phyloP scores from a whole-genome alignment of 768 basidiomycete genomes.

The Tylopilus balloui region DNA sequence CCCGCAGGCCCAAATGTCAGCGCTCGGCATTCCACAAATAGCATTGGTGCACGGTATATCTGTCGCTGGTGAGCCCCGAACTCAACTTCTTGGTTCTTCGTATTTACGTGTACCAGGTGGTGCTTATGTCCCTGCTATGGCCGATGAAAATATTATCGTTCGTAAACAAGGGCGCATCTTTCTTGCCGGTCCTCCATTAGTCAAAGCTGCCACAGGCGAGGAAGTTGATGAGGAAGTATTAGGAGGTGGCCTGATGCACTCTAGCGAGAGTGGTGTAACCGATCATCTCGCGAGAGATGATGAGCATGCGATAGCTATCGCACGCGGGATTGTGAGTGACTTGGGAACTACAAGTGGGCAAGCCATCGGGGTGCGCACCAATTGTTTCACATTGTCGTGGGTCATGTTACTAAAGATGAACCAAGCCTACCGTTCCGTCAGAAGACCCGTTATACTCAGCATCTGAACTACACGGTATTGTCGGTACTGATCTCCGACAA shows the following conservation, averaged over 20 bases:
- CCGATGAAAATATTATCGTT: slow-evolving; percentile 89
- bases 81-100: slow-evolving; percentile 1
- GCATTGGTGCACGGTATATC: slow-evolving; percentile 92
- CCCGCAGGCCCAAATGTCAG: slow-evolving; percentile 84
- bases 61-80: slow-evolving; percentile 58
- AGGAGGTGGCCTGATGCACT: slow-evolving; percentile 89
- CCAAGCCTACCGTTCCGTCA: slow-evolving; percentile 52
- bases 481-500: slow-evolving; percentile 85
- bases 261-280: slow-evolving; percentile 85
- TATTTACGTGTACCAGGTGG: slow-evolving; percentile 48
- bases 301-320: slow-evolving; percentile 78
- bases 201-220: slow-evolving; percentile 93
- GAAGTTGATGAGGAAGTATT: slow-evolving; percentile 89
- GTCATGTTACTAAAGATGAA: slow-evolving; percentile 9
- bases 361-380: slow-evolving; percentile 43
- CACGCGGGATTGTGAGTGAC: slow-evolving; percentile 73
- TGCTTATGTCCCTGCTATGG: slow-evolving; percentile 95
- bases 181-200: slow-evolving; percentile 89
- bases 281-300: slow-evolving; percentile 85
- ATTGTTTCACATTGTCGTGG: slow-evolving; percentile 16
- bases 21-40: slow-evolving; percentile 85
- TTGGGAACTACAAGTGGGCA: slow-evolving; percentile 59
- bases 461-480: slow-evolving; percentile 84
- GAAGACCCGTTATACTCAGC: slow-evolving; percentile 78
- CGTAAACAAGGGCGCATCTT: slow-evolving; percentile 91